These are phyloP conservation scores for Aphanomyces stellatus DNA, from an alignment of 352 stramenopile genomes.

Conservation along the genomic window DNA sequence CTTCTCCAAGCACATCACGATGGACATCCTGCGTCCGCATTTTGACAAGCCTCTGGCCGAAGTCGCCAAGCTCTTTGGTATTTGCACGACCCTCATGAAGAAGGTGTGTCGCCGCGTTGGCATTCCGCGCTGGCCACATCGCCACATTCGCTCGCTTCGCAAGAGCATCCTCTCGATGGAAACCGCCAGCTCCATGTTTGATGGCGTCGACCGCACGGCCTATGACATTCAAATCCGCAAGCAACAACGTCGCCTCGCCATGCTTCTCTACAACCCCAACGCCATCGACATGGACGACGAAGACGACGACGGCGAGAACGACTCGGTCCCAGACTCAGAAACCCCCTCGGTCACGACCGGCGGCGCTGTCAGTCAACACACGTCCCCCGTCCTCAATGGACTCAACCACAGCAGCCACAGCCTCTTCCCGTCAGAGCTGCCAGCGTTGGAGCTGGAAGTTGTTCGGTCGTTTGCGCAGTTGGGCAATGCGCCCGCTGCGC, in stretches of 20 bases:
- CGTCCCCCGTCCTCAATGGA: background rate
- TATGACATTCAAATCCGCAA: conserved; percentile 20
- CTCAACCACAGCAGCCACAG: conserved; percentile 1
- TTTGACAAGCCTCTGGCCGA: conserved; percentile 79
- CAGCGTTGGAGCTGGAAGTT: background rate
- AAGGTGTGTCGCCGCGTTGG: conserved; percentile 77
- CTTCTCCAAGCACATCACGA: conserved; percentile 40
- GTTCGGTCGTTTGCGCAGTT: too few relatives aligned
- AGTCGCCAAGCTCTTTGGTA: conserved; percentile 64
- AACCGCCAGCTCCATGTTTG: conserved; percentile 54
- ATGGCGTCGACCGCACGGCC: conserved; percentile 28
- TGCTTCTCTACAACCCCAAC: conserved; percentile 21
- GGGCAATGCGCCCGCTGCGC: background rate
- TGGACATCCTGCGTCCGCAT: conserved; percentile 70
- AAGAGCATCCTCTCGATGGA: conserved; percentile 85
- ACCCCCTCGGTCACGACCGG: background rate
- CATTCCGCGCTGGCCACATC: conserved; percentile 74
- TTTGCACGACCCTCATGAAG: conserved; percentile 80
- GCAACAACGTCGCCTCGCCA: conserved; percentile 10
- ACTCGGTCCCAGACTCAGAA: too few relatives aligned
- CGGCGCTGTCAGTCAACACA: background rate
- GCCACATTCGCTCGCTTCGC: conserved; percentile 77
- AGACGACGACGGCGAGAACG: conserved; percentile 4
- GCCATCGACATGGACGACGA: conserved; percentile 18
- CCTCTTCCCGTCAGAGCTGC: background rate